These are phyloP conservation scores for Populus tremula DNA, from an alignment of 345 rosid genomes.

Conservation along the genomic window DNA sequence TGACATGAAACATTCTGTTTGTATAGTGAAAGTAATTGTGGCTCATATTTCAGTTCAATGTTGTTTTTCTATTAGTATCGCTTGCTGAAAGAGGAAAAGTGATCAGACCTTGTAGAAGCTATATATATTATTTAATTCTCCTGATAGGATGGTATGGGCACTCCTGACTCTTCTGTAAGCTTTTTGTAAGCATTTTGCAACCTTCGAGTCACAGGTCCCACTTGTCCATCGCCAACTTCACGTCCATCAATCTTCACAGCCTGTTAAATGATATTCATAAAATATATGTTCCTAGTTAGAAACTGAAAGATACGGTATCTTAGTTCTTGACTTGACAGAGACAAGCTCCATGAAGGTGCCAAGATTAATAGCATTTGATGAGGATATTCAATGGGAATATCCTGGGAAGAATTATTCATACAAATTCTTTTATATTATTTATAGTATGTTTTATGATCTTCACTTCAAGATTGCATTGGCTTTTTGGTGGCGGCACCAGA, in stretches of 20 bases:
- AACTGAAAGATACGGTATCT: neutral
- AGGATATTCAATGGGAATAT: no score
- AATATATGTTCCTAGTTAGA: neutral
- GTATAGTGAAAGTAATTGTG: no score
- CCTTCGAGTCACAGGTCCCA: constrained; percentile 56
- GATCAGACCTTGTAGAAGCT: constrained; percentile 1
- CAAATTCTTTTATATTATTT: no score
- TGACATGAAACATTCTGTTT: no score
- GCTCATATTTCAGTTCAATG: no score
- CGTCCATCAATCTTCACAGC: constrained; percentile 73
- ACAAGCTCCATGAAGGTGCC: neutral
- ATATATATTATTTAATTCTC: constrained; percentile 7
- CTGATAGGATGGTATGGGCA: constrained; percentile 58
- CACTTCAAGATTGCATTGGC: no score
- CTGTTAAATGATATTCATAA: constrained; percentile 24
- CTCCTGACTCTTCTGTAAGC: constrained; percentile 60
- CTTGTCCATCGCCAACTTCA: constrained; percentile 68
- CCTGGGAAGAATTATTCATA: no score
- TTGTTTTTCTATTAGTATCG: no score
- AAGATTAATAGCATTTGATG: neutral
- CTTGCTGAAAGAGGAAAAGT: neutral
- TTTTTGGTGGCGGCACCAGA: no score
- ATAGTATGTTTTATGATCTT: no score
- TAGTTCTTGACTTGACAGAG: neutral
- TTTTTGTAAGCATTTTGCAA: constrained; percentile 66